These are phyloP conservation scores for Coniosporium tulheliwenetii DNA, from an alignment of 2,329 filamentous ascomycete species.

Conservation along the genomic window DNA sequence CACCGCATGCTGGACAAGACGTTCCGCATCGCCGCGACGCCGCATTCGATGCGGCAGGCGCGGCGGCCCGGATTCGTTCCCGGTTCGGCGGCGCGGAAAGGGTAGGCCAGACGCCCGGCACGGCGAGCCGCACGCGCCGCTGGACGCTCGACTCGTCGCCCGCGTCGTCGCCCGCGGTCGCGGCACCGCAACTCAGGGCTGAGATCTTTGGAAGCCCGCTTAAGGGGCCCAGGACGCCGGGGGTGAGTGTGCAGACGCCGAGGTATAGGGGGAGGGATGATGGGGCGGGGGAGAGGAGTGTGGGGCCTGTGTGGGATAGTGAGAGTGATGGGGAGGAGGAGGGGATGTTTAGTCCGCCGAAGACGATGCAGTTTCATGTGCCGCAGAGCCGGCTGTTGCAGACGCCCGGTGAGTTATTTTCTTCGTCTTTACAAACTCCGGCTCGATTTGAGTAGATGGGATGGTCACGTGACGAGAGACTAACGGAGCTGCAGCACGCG, in stretches of 20 bases:
- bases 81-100: conserved; percentile 6
- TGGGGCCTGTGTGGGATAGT: conserved; percentile 46
- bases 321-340: conserved; percentile 49
- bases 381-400: conserved; percentile 64
- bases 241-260: conserved; percentile 71
- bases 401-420: conserved; percentile 48
- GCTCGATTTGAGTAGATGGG: background rate
- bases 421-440: background rate
- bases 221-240: conserved; percentile 54
- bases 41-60: conserved; percentile 40
- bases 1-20: conserved; percentile 92
- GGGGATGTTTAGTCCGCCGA: conserved; percentile 69
- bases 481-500: conserved; percentile 38
- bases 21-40: conserved; percentile 85
- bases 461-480: background rate
- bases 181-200: conserved; percentile 66
- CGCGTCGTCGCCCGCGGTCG: conserved; percentile 47
- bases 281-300: conserved; percentile 1
- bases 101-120: conserved; percentile 1
- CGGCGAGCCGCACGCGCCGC: background rate
- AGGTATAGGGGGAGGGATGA: conserved; percentile 2
- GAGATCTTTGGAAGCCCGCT: conserved; percentile 73
- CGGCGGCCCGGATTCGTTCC: conserved; percentile 3
- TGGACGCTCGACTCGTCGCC: conserved; percentile 27
- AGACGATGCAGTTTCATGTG: conserved; percentile 77